Evolutionary conservation across 148 eudicot genomes (phyloP), one percentile per base, ranked within the genome.

Genomic region (Camellia granthamiana): DNA sequence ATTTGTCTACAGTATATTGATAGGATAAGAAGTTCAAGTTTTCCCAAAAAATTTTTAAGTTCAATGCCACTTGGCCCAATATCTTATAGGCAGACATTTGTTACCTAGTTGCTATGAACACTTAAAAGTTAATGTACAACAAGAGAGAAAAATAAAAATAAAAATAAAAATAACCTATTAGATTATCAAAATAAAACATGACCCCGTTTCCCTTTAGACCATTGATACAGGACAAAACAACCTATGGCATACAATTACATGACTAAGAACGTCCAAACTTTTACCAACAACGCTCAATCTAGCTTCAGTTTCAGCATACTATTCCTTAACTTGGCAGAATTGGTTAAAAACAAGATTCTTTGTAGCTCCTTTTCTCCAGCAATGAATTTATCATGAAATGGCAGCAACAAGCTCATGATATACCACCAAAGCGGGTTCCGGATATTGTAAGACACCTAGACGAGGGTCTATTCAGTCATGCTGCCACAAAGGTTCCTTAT

Each of bases 161-260:
- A n/a, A n/a, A n/a, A n/a, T n/a, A n/a, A 23, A 11, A 3, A 52
- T 9, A 72, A 52, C 11, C 7, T 58, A 41, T 56, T 23, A 55
- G 7, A 74, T 41, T 38, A 41, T 43, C 64, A 74, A 66, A 30
- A 63, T 4, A 41, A 72, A 72, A 51, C 10, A n/a, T 38, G 6
- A 74, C 11, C 49, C 9, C 21, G 47, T 74, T 56, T 21, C 38
- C 42, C 14, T 74, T 55, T 74, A 16, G 56, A 56, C 47, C 12
- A 1, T 23, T 12, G 13, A 54, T 52, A 54, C 44, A 74, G 92
- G 67, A 30, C 38, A 30, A 30, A 30, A 30, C 38, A 30, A 60
- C 51, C 15, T 16, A 0, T 43, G 38, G n/a, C 16, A 12, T 74
- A 55, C 3, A 46, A 60, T 59, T 10, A 60, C 21, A 58, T 23